Percentiles rank a stretch among this genome's conserved stretches.
These are phyloP conservation scores for Ampelocalamus luodianensis DNA, from an alignment of 176 grass and related monocot species.

Conservation along the genomic window DNA sequence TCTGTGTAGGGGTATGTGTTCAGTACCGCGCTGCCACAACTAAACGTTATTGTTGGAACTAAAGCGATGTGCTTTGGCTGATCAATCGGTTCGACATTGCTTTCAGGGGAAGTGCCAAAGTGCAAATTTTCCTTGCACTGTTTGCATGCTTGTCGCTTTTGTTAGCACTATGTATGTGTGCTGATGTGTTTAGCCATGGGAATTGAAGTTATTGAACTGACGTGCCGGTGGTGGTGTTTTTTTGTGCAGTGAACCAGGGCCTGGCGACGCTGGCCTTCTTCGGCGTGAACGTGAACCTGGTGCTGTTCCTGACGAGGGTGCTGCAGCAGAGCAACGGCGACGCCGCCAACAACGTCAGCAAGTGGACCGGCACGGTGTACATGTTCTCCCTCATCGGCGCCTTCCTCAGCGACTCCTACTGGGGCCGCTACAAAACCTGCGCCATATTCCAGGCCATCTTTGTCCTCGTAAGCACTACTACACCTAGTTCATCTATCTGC, in stretches of 20 bases:
- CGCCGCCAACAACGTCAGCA: slow-evolving; percentile 97
- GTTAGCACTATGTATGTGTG: background rate
- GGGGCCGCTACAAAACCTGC: slow-evolving; percentile 93
- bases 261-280: slow-evolving; percentile 95
- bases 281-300: slow-evolving; percentile 92
- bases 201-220: background rate
- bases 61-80: slow-evolving; percentile 35
- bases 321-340: slow-evolving; percentile 82
- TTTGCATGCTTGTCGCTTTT: slow-evolving; percentile 17
- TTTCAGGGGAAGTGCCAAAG: slow-evolving; percentile 16
- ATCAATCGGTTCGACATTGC: slow-evolving; percentile 28
- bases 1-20: background rate
- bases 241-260: slow-evolving; percentile 83
- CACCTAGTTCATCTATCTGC: background rate
- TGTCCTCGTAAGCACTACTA: slow-evolving; percentile 60
- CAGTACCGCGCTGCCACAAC: background rate
- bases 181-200: background rate
- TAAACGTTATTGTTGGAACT: slow-evolving; percentile 2
- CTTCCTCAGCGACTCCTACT: slow-evolving; percentile 96
- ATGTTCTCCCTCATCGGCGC: slow-evolving; percentile 97
- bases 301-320: slow-evolving; percentile 91
- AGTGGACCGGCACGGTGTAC: slow-evolving; percentile 98
- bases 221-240: background rate
- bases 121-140: background rate
- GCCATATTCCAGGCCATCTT: slow-evolving; percentile 94